A percentile compares a stretch with the other conserved stretches of the same genome.
phyloP scores from a whole-genome alignment of 768 basidiomycete species.

The Phylloporus sp. region DNA sequence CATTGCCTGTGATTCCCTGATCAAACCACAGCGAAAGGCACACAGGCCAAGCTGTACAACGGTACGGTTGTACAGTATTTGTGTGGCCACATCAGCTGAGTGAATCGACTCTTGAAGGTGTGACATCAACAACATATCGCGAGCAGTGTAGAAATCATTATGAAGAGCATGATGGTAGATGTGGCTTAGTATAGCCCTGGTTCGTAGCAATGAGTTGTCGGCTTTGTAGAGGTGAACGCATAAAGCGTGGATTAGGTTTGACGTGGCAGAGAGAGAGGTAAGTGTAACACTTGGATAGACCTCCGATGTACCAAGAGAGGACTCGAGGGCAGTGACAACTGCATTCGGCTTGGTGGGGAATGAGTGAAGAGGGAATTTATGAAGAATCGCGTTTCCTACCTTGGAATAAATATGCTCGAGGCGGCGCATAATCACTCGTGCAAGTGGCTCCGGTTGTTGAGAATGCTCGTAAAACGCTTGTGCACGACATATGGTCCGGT shows the following conservation, averaged over 20 bases:
- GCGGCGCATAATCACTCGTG: conserved; percentile 89
- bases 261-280: conserved; percentile 50
- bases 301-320: conserved; percentile 53
- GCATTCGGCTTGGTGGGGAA: conserved; percentile 71
- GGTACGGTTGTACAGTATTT: conserved; percentile 96
- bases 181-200: conserved; percentile 95
- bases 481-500: conserved; percentile 88
- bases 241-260: conserved; percentile 79
- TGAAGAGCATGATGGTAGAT: conserved; percentile 97
- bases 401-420: conserved; percentile 98
- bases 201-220: conserved; percentile 86
- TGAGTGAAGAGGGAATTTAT: conserved; percentile 2
- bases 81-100: conserved; percentile 93
- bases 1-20: conserved; percentile 89
- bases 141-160: conserved; percentile 94
- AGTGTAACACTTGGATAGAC: conserved; percentile 64
- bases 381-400: conserved; percentile 39
- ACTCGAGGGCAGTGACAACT: conserved; percentile 87
- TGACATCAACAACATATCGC: conserved; percentile 98
- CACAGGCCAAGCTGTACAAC: conserved; percentile 96
- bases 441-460: conserved; percentile 70
- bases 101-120: conserved; percentile 96
- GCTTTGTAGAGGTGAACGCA: conserved; percentile 93
- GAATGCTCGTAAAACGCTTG: conserved; percentile 89
- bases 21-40: conserved; percentile 92